phyloP scores from a whole-genome alignment of 441 rosid genomes.

The Melastoma candidum region DNA sequence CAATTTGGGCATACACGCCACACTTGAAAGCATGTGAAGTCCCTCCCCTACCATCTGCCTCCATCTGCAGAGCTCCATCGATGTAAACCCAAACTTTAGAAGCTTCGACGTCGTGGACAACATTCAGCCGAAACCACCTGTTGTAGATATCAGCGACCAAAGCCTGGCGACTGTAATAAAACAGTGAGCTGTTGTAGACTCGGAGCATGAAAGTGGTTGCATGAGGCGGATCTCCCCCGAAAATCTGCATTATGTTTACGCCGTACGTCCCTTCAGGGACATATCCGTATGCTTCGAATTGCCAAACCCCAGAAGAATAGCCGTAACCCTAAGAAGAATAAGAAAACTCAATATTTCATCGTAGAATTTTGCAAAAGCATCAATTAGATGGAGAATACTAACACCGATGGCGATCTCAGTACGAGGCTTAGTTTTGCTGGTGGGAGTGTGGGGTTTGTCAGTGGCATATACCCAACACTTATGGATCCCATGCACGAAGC shows the following conservation, averaged over 20 bases:
- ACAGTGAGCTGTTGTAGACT: neutral
- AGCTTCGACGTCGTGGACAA: neutral
- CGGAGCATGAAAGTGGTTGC: neutral
- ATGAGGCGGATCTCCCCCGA: neutral
- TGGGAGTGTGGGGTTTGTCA: neutral
- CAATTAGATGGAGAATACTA: neutral
- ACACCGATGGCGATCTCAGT: slow-evolving; percentile 1
- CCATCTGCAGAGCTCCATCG: slow-evolving; percentile 5
- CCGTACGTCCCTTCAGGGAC: slow-evolving; percentile 3
- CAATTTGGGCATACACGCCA: neutral
- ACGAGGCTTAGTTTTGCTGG: neutral
- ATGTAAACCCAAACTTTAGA: slow-evolving; percentile 1
- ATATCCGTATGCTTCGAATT: slow-evolving; percentile 5
- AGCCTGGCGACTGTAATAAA: neutral
- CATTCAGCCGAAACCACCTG: slow-evolving; percentile 3
- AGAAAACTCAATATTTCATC: neutral
- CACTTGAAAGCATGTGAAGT: slow-evolving; percentile 7
- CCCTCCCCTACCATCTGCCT: slow-evolving; percentile 1
- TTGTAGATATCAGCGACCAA: neutral
- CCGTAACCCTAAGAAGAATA: neutral
- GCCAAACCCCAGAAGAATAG: slow-evolving; percentile 2
- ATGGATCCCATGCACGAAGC: neutral
- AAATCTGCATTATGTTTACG: neutral
- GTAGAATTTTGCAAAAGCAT: neutral
- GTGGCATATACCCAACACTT: slow-evolving; percentile 3